Percentiles rank a stretch among this genome's conserved stretches.
Conservation (phyloP, 352 stramenopile genomes). For the Nothophytophthora sp. region DNA sequence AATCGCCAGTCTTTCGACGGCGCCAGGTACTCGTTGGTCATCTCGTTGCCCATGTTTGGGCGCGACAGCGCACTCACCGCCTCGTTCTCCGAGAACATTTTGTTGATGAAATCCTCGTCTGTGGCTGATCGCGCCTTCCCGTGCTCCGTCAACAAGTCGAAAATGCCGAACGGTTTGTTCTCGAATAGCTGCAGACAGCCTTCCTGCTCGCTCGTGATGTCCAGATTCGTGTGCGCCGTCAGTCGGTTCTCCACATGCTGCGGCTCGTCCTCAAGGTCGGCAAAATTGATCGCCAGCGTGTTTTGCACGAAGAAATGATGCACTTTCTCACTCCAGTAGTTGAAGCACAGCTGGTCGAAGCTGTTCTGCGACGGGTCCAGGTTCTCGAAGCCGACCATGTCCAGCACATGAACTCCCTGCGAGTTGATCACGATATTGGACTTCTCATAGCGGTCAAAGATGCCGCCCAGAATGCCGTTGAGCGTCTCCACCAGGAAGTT, state of each 20-base stretch:
- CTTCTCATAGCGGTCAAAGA: conserved; percentile 85
- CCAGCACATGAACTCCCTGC: conserved; percentile 79
- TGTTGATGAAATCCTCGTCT: conserved; percentile 81
- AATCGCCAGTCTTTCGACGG: conserved; percentile 77
- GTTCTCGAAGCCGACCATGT: conserved; percentile 79
- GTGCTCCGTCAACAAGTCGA: conserved; percentile 69
- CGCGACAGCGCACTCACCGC: conserved; percentile 44
- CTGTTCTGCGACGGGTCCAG: conserved; percentile 59
- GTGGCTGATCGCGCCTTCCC: conserved; percentile 61
- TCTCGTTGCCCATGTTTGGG: conserved; percentile 57
- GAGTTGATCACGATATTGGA: conserved; percentile 83
- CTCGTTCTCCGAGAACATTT: conserved; percentile 77
- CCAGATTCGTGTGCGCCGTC: conserved; percentile 54
- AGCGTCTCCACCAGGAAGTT: conserved; percentile 79
- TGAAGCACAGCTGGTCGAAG: conserved; percentile 81
- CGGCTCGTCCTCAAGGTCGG: conserved; percentile 58
- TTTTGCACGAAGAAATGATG: conserved; percentile 83
- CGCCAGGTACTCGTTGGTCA: conserved; percentile 65
- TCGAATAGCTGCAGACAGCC: conserved; percentile 76
- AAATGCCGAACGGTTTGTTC: conserved; percentile 72
- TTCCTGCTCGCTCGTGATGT: conserved; percentile 54
- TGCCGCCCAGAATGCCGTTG: conserved; percentile 78
- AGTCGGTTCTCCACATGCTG: conserved; percentile 65
- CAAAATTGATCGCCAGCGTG: conserved; percentile 63
- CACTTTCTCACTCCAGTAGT: conserved; percentile 88